Evolutionary conservation across 129 eudicot species (phyloP).

Genomic region (Daucus carota): DH1_v3.0 NC_030386.2:27671501-27672000

Average conservation of each 20-base stretch:
- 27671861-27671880: neutral
- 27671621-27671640: neutral
- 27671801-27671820: too few relatives aligned
- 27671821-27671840: neutral
- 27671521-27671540: neutral
- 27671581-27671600: neutral
- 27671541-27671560: neutral
- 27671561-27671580: neutral
- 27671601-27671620: neutral
- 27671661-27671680: neutral
- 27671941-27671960: neutral
- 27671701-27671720: neutral
- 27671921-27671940: neutral
- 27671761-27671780: too few relatives aligned
- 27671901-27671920: neutral
- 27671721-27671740: neutral
- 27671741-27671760: too few relatives aligned
- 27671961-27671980: neutral
- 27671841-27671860: neutral
- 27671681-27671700: neutral
- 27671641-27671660: neutral
- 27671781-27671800: too few relatives aligned
- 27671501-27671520: neutral
- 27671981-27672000: neutral
- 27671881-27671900: neutral